Base-by-base conservation (phyloP, 495 filamentous ascomycete species). In the Halenospora varia region DNA sequence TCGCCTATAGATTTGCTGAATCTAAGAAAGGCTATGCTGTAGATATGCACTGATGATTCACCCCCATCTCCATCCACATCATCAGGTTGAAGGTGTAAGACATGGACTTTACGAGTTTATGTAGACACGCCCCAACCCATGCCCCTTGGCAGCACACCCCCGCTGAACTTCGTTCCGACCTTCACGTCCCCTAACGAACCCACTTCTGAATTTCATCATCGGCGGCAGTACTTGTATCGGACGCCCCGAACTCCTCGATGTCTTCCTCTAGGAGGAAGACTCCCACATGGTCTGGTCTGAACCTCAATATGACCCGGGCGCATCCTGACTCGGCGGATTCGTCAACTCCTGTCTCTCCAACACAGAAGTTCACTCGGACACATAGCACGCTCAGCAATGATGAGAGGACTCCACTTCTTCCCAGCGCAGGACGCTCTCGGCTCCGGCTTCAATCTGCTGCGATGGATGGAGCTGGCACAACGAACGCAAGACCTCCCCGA, bases 391-490 rank as follows among this genome's bases (percentile, higher is more conserved):
- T 63, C 17, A 51, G 55, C 19, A 20, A 42, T 8, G 77, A 79
- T 62, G 78, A 82, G 68, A 68, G 68, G 46, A 72, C 76, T 15
- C 57, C 77, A 10, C 71, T 82, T 24, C 67, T 82, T 18, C 67
- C 62, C 25, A 66, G 67, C 41, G 64, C 72, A 10, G 71, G 71
- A 10, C 67, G 71, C 61, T 70, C 61, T 19, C 55, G 61, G 39
- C 56, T 63, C 19, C 61, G 61, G 53, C 15, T 63, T n/a, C 61
- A 44, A 71, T 70, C 26, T 67, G 77, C 55, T 70, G 74, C 25
- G 19, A 3, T 49, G n/a, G 47, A 24, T 8, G 11, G 47, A 3
- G n/a, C 23, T 25, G 49, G 52, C 18, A 3, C 41, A 20, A 25
- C 10, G 29, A 25, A 73, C 71, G 20, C 59, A 67, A 49, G 65